phyloP scores from a whole-genome alignment of 768 basidiomycete genomes.

The Hebeloma cylindrosporum region DNA sequence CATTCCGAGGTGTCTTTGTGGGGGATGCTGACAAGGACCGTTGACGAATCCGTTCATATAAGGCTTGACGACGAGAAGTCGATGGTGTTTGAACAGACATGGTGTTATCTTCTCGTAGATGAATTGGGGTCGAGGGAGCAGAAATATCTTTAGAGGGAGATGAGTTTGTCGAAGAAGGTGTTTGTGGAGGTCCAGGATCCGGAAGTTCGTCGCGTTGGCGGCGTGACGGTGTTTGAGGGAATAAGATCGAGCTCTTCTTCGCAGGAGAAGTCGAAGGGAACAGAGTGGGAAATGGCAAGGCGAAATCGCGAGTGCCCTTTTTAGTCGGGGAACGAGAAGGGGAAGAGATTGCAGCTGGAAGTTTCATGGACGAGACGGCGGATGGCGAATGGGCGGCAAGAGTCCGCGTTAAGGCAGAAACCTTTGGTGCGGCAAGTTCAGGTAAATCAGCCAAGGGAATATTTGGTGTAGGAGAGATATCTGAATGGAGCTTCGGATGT shows the following conservation, averaged over 20 bases:
- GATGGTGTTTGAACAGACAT: slow-evolving; percentile 70
- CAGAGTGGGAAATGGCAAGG: slow-evolving; percentile 50
- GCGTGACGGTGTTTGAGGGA: slow-evolving; percentile 69
- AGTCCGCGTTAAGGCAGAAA: slow-evolving; percentile 67
- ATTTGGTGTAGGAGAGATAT: slow-evolving; percentile 43
- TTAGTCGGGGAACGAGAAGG: slow-evolving; percentile 45
- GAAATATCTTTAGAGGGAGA: slow-evolving; percentile 33
- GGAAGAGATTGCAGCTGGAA: slow-evolving; percentile 41
- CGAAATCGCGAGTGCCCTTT: slow-evolving; percentile 37
- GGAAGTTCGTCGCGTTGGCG: slow-evolving; percentile 39
- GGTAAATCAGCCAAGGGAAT: slow-evolving; percentile 71
- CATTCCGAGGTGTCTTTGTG: slow-evolving; percentile 50
- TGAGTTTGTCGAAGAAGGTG: slow-evolving; percentile 39
- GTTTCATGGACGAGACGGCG: slow-evolving; percentile 42
- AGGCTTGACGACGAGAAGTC: slow-evolving; percentile 72
- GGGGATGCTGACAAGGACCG: slow-evolving; percentile 69
- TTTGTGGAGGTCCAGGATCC: slow-evolving; percentile 40
- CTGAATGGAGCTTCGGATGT: slow-evolving; percentile 49
- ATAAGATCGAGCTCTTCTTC: slow-evolving; percentile 48
- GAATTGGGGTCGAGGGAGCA: slow-evolving; percentile 67
- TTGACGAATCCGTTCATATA: slow-evolving; percentile 79
- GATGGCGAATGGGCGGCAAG: slow-evolving; percentile 78
- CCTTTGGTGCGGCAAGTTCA: slow-evolving; percentile 51
- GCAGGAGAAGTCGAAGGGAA: slow-evolving; percentile 43
- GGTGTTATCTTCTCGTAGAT: slow-evolving; percentile 54